These are phyloP conservation scores for Bolboschoenus planiculmis DNA, from an alignment of 176 grass and related monocot species.

Conservation along the genomic window DNA sequence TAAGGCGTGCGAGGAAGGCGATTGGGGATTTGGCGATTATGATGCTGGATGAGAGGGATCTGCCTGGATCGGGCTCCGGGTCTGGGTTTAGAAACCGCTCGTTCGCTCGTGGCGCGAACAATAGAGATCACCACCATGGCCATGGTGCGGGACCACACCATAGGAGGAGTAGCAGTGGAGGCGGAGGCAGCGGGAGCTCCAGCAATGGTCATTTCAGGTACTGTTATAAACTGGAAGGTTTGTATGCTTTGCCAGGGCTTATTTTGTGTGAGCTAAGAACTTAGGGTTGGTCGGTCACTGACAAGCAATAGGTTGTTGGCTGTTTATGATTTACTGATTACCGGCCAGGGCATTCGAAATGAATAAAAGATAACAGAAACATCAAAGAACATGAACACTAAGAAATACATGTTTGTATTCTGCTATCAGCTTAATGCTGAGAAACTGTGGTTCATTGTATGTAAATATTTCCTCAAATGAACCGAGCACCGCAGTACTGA, in stretches of 20 bases:
- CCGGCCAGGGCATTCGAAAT: not conserved
- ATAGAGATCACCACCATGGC: not conserved
- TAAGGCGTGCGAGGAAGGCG: slow-evolving; percentile 79
- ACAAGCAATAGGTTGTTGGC: not conserved
- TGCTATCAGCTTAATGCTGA: not conserved
- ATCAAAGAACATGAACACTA: not conserved
- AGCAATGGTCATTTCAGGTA: slow-evolving; percentile 41
- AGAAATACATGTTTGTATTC: too few species aligned
- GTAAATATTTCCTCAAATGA: not conserved
- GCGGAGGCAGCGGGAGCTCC: slow-evolving; percentile 42
- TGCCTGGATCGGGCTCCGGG: slow-evolving; percentile 14
- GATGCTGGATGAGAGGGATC: slow-evolving; percentile 87
- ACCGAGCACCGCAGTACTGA: not conserved
- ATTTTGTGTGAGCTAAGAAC: not conserved
- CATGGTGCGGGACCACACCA: slow-evolving; percentile 31
- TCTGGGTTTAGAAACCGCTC: slow-evolving; percentile 65
- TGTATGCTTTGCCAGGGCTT: not conserved
- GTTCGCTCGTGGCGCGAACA: slow-evolving; percentile 34
- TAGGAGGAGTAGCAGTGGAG: slow-evolving; percentile 56
- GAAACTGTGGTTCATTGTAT: not conserved
- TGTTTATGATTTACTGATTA: not conserved
- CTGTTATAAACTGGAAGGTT: not conserved
- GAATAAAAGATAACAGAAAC: not conserved
- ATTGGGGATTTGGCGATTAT: slow-evolving; percentile 87
- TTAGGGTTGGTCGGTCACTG: not conserved